Evolutionary conservation across 2,329 filamentous ascomycete species (phyloP), one percentile per base, ranked within the genome.

Genomic region (Alternaria arborescens): DNA sequence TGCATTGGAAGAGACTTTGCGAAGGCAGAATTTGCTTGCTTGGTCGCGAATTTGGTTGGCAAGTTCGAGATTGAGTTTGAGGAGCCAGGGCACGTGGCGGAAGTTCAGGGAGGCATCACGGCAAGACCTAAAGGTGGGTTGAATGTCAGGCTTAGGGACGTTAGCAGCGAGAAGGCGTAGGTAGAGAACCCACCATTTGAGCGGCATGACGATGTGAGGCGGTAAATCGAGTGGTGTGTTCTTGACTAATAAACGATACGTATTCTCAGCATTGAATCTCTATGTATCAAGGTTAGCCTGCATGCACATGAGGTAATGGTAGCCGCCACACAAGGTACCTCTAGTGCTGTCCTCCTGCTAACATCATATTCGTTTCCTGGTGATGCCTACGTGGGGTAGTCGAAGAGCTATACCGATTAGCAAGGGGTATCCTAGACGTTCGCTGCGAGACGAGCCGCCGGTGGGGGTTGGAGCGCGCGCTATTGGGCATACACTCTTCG

Each of bases 1-100:
- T 97, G 94, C 74, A 97, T 97, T 68, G 94, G 93, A 0, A 86
- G 89, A 77, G 83, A 84, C 2, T 97, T 97, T 79, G 91, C 94
- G 0, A 90, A 88, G 74, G 88, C 90, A 0, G 94, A 97, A 82
- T 91, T 97, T 78, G 92, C 92, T 8, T 94, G 91, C 73, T 80
- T 97, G 64, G 75, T 97, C 47, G 93, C 93, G 22, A 85, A 87
- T 8, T 88, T 91, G 84, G 85, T 94, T 4, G 93, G 93, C 1
- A 84, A 87, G 38, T 97, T 96, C 77, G 85, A 88, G 72, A 85
- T 88, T 61, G 85, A 89, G 74, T 79, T 88, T 74, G 89, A 91
- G 70, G 87, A 92, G 79, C 82, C 59, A 36, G 55, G 59, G 7
- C 71, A 82, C 28, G 87, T 90, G 67, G 75, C 94, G 47, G 78